Conservation (phyloP, 306 rosid species). For the Lagenaria siceraria region DNA sequence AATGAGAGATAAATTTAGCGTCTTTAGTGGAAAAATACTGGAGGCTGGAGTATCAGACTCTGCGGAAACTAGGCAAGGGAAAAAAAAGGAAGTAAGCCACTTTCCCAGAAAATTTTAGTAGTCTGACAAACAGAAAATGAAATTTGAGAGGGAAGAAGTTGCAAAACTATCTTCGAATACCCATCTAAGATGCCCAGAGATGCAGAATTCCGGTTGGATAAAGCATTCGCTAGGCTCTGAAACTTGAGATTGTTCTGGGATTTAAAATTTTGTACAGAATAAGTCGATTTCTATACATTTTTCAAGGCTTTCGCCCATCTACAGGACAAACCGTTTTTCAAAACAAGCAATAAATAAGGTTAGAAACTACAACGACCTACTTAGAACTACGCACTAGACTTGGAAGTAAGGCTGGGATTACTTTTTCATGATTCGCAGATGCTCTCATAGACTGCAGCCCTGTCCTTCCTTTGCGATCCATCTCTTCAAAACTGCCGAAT, state of each 20-base stretch:
- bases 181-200: not conserved
- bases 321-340: constrained; percentile 48
- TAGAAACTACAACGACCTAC: constrained; percentile 2
- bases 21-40: not conserved
- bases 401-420: constrained; percentile 20
- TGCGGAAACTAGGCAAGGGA: not conserved
- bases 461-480: constrained; percentile 39
- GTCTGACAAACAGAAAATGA: not conserved
- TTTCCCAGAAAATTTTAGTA: not conserved
- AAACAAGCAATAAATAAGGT: constrained; percentile 12
- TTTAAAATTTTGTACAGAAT: constrained; percentile 4
- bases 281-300: not conserved
- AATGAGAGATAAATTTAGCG: constrained; percentile 11
- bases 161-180: no score
- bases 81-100: not conserved
- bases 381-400: constrained; percentile 5
- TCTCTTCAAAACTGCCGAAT: constrained; percentile 32
- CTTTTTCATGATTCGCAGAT: constrained; percentile 38
- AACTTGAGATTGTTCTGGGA: not conserved
- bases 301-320: not conserved
- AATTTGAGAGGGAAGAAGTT: not conserved
- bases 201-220: not conserved
- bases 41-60: not conserved
- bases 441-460: constrained; percentile 32
- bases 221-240: not conserved